Evolutionary conservation across 805 yeast species (phyloP).

Genomic region (Torulaspora maleeae): DNA sequence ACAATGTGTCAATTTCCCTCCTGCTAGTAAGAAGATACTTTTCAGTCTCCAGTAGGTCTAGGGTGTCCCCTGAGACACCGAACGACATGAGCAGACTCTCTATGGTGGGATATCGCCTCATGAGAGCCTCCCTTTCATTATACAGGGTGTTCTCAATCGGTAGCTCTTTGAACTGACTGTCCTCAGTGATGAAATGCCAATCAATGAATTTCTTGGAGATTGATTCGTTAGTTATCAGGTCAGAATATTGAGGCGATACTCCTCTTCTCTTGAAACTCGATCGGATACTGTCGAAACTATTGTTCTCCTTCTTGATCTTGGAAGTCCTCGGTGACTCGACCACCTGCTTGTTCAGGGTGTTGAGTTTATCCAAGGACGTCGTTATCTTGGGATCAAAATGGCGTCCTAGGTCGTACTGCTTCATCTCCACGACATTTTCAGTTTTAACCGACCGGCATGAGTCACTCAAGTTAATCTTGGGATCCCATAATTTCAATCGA

Average conservation of each 20-base stretch:
- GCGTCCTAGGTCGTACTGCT: slow-evolving; percentile 22
- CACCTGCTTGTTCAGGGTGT: slow-evolving; percentile 4
- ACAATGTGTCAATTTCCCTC: slow-evolving; percentile 19
- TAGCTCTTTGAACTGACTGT: slow-evolving; percentile 12
- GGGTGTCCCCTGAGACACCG: slow-evolving; percentile 16
- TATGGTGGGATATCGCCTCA: slow-evolving; percentile 7
- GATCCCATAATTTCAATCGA: not conserved
- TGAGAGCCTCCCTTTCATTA: not conserved
- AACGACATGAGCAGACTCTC: slow-evolving; percentile 15
- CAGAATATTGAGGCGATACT: slow-evolving; percentile 15
- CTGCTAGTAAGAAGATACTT: slow-evolving; percentile 5
- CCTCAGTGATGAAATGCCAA: slow-evolving; percentile 27
- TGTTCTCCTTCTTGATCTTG: not conserved
- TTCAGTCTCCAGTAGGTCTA: not conserved
- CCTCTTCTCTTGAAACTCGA: slow-evolving; percentile 1
- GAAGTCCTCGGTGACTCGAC: slow-evolving; percentile 4
- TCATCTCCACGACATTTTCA: slow-evolving; percentile 7
- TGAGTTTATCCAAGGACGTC: slow-evolving; percentile 11
- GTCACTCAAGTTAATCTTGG: not conserved
- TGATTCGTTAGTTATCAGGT: slow-evolving; percentile 19
- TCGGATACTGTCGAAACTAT: not conserved
- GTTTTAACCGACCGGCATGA: not conserved
- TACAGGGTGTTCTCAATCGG: not conserved
- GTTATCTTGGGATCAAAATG: slow-evolving; percentile 19
- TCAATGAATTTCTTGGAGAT: slow-evolving; percentile 24